These are phyloP conservation scores for Cladosporium sp. DNA, from an alignment of 2,329 filamentous ascomycete genomes.

Conservation along the genomic window DNA sequence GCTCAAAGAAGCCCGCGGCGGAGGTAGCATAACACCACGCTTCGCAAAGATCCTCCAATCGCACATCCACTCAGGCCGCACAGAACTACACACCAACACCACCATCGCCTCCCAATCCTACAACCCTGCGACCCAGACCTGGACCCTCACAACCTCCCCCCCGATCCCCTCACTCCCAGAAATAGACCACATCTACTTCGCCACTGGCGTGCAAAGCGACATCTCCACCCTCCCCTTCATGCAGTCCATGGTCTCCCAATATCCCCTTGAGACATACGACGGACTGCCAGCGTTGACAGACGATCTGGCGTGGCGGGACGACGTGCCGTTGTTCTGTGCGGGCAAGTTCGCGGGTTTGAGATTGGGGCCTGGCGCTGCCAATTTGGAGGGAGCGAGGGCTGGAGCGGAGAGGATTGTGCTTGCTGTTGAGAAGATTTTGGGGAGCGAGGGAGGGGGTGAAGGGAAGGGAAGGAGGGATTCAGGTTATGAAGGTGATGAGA, in stretches of 20 bases:
- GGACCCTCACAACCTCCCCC: slow-evolving; percentile 52
- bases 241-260: slow-evolving; percentile 52
- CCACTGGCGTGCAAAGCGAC: slow-evolving; percentile 66
- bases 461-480: slow-evolving; percentile 7
- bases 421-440: slow-evolving; percentile 59
- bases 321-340: slow-evolving; percentile 69
- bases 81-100: slow-evolving; percentile 57
- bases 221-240: slow-evolving; percentile 59
- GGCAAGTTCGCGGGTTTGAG: slow-evolving; percentile 64
- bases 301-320: slow-evolving; percentile 69
- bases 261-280: slow-evolving; percentile 59
- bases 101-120: slow-evolving; percentile 51
- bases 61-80: slow-evolving; percentile 49
- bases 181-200: slow-evolving; percentile 69
- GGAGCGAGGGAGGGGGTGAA: slow-evolving; percentile 16
- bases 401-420: slow-evolving; percentile 71
- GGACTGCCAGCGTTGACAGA: slow-evolving; percentile 71
- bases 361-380: slow-evolving; percentile 68
- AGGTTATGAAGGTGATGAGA: slow-evolving; percentile 19
- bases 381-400: slow-evolving; percentile 67
- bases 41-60: slow-evolving; percentile 64
- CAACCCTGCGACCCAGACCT: slow-evolving; percentile 44
- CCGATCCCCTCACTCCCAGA: slow-evolving; percentile 45
- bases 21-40: slow-evolving; percentile 69
- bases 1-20: slow-evolving; percentile 62